These are phyloP conservation scores for Goffeauzyma gilvescens DNA, from an alignment of 768 basidiomycete species.

Conservation along the genomic window DNA sequence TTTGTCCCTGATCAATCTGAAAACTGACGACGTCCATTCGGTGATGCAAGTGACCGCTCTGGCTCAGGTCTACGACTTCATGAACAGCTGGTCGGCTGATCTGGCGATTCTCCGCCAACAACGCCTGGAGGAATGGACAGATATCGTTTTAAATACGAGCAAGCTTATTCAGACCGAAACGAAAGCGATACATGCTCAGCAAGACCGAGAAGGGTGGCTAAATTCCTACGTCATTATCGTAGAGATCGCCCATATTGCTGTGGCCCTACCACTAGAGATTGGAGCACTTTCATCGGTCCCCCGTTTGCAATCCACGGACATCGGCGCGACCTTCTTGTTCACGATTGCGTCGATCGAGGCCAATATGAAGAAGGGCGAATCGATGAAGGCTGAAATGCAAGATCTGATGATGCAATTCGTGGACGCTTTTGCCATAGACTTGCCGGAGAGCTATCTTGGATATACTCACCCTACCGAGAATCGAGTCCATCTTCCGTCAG, in stretches of 20 bases:
- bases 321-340: slow-evolving; percentile 59
- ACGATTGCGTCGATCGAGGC: slow-evolving; percentile 61
- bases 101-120: slow-evolving; percentile 53
- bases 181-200: slow-evolving; percentile 2
- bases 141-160: slow-evolving; percentile 63
- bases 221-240: slow-evolving; percentile 29
- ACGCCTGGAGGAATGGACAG: slow-evolving; percentile 55
- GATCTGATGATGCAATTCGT: slow-evolving; percentile 73
- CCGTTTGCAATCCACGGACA: slow-evolving; percentile 12
- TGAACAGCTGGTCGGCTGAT: slow-evolving; percentile 43
- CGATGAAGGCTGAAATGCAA: slow-evolving; percentile 53
- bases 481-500: slow-evolving; percentile 33
- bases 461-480: slow-evolving; percentile 23
- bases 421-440: no score
- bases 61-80: slow-evolving; percentile 58
- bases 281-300: slow-evolving; percentile 33
- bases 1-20: not conserved
- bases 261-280: slow-evolving; percentile 69
- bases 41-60: slow-evolving; percentile 89
- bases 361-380: slow-evolving; percentile 52
- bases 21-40: slow-evolving; percentile 44
- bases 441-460: no score
- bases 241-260: slow-evolving; percentile 47
- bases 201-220: slow-evolving; percentile 31
- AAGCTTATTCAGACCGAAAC: slow-evolving; percentile 50